Base-by-base conservation (phyloP, 441 rosid species). In the Populus hybrid region DNA sequence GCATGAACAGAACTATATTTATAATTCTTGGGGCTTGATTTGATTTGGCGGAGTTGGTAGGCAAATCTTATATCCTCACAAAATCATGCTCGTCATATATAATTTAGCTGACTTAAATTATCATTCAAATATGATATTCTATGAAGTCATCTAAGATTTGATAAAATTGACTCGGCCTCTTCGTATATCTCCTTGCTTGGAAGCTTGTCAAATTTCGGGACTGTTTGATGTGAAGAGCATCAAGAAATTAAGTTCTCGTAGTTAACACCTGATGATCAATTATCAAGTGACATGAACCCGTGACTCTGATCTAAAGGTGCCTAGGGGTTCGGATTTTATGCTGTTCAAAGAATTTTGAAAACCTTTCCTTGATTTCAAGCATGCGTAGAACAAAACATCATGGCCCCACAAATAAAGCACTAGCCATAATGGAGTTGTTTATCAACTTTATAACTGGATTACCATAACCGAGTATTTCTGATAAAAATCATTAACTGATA, bases 321-420 rank as follows among this genome's bases (percentile, higher is more conserved):
- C 66, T 72, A 29, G 42, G 66, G 42, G 11, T 56, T 72, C 63
- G 75, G 45, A 35, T 61, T 73, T 26, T 23, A 73, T 33, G 28
- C n/a, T 4, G 8, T 50, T 50, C n/a, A 50, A 50, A 50, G 59
- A 16, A 50, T 50, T 50, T 50, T 50, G 21, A 50, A 28, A 56
- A 16, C 21, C 20, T 72, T 28, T 26, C 61, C 40, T 59, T 40
- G 28, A 69, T 69, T 69, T 69, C 29, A 21, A 69, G 26, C 20
- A 67, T 28, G 18, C 31, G n/a, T 28, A 16, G 69, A 11, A 67
- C 35, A 67, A 11, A 67, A 10, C 23, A n/a, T 9, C 36, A 68
- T 45, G 74, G 36, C 8, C 75, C 75, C 64, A 59, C 23, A 72
- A 72, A 53, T 18, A 72, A 72, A 53, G 45, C 66, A 56, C 56